A percentile compares a stretch with the other conserved stretches of the same genome.
These are phyloP conservation scores for Syncephalastrum racemosum DNA, from an alignment of 371 early-diverging fungal species.

Conservation along the genomic window DNA sequence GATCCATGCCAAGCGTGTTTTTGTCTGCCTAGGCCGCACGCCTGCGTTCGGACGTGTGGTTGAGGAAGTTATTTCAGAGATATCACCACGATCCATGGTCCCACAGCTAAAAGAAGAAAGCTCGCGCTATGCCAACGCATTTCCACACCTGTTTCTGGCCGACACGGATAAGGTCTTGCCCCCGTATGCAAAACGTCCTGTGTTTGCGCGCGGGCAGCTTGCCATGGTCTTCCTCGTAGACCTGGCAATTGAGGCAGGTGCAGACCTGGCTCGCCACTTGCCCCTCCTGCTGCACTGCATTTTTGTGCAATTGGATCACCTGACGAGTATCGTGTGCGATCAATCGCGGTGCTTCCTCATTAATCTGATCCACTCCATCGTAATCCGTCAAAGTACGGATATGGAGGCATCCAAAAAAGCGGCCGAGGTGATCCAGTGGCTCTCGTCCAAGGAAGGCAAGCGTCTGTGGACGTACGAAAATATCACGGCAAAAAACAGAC, in stretches of 20 bases:
- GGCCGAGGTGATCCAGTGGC: slow-evolving; percentile 60
- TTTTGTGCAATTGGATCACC: slow-evolving; percentile 80
- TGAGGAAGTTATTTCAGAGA: slow-evolving; percentile 63
- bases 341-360: slow-evolving; percentile 80
- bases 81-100: slow-evolving; percentile 79
- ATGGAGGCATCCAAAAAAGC: slow-evolving; percentile 57
- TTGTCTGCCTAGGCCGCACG: slow-evolving; percentile 79
- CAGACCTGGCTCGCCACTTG: slow-evolving; percentile 64
- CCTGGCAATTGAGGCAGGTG: slow-evolving; percentile 76
- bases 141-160: slow-evolving; percentile 56
- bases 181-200: slow-evolving; percentile 67
- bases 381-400: slow-evolving; percentile 60
- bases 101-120: slow-evolving; percentile 61
- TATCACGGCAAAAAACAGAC: slow-evolving; percentile 60
- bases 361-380: slow-evolving; percentile 76
- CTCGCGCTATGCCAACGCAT: slow-evolving; percentile 37
- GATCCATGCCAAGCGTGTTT: slow-evolving; percentile 76
- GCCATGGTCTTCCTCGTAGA: slow-evolving; percentile 81
- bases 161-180: slow-evolving; percentile 69
- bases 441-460: slow-evolving; percentile 73
- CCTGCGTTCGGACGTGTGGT: slow-evolving; percentile 59
- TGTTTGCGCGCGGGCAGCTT: slow-evolving; percentile 78
- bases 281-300: slow-evolving; percentile 76
- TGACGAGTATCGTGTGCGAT: slow-evolving; percentile 76
- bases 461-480: slow-evolving; percentile 84